These are phyloP conservation scores for Candida tunisiensis DNA, from an alignment of 1,139 yeast genomes.

Conservation along the genomic window DNA sequence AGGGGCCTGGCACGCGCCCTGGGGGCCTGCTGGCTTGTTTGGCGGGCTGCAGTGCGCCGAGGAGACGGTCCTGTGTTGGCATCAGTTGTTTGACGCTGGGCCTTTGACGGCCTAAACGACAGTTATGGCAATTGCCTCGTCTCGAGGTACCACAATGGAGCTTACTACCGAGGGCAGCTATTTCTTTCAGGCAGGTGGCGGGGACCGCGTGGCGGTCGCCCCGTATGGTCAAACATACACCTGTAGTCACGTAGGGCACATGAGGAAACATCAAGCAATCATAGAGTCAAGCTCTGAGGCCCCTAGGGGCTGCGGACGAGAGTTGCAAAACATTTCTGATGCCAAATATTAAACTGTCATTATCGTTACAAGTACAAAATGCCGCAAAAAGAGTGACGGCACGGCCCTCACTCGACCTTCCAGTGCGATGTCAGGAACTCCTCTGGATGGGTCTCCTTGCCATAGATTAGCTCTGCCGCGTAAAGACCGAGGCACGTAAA, in stretches of 20 bases:
- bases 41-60: slow-evolving; percentile 2
- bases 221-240: slow-evolving; percentile 14
- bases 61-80: slow-evolving; percentile 2
- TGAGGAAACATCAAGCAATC: slow-evolving; percentile 13
- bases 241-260: slow-evolving; percentile 2
- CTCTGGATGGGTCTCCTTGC: no score
- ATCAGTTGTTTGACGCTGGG: slow-evolving; percentile 5
- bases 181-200: slow-evolving; percentile 3
- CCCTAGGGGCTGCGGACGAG: slow-evolving; percentile 4
- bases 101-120: slow-evolving; percentile 9
- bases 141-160: slow-evolving; percentile 14
- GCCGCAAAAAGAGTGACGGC: no score
- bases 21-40: slow-evolving; percentile 3
- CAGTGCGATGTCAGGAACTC: no score
- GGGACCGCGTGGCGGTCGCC: slow-evolving; percentile 2
- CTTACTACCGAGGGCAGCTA: slow-evolving; percentile 11
- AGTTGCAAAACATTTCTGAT: slow-evolving; percentile 4
- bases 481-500: slow-evolving; percentile 64
- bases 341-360: no score
- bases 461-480: slow-evolving; percentile 41
- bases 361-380: no score
- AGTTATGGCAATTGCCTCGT: slow-evolving; percentile 11
- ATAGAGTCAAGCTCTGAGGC: slow-evolving; percentile 18
- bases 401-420: no score
- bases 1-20: slow-evolving; percentile 2